phyloP scores from a whole-genome alignment of 1,284 basidiomycete genomes.

The Rhodotorula sp. region DNA sequence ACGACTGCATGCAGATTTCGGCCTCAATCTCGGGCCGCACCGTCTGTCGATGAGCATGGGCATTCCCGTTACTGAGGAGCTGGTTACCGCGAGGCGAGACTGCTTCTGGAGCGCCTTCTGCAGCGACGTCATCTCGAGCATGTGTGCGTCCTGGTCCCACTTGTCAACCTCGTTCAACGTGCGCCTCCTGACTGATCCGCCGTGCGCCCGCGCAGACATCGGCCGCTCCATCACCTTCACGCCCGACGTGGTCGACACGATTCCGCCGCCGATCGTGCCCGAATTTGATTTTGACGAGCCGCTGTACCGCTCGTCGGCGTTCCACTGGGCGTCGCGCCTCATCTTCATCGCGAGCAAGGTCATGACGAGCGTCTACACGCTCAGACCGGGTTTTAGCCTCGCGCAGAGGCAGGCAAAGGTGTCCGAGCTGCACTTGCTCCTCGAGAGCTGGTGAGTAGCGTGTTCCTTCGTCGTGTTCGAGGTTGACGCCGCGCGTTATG shows the following conservation, averaged over 20 bases:
- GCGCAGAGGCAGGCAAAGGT: slow-evolving; percentile 19
- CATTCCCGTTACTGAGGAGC: neutral
- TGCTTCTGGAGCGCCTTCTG: slow-evolving; percentile 29
- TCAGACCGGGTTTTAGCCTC: slow-evolving; percentile 19
- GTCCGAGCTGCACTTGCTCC: slow-evolving; percentile 35
- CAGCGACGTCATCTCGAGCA: slow-evolving; percentile 20
- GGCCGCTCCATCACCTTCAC: slow-evolving; percentile 26
- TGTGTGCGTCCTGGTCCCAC: slow-evolving; percentile 14
- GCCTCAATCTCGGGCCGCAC: slow-evolving; percentile 33
- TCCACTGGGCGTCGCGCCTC: slow-evolving; percentile 30
- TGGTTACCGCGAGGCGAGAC: slow-evolving; percentile 22
- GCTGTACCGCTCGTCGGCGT: slow-evolving; percentile 34
- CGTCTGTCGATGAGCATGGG: slow-evolving; percentile 24
- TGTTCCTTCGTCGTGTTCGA: neutral
- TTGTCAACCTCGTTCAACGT: neutral
- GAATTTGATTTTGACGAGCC: slow-evolving; percentile 36
- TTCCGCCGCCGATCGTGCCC: slow-evolving; percentile 16
- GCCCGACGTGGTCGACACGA: slow-evolving; percentile 33
- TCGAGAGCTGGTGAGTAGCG: slow-evolving; percentile 36
- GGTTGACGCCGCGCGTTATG: neutral
- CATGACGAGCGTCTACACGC: slow-evolving; percentile 27
- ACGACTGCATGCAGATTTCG: slow-evolving; percentile 28
- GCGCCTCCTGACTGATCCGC: neutral
- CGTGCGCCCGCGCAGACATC: slow-evolving; percentile 12
- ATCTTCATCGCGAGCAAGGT: slow-evolving; percentile 29